A percentile compares a stretch with the other conserved stretches of the same genome.
Evolutionary conservation across 2,329 filamentous ascomycete genomes (phyloP).

Genomic region (Dichotomopilus funicola): DNA sequence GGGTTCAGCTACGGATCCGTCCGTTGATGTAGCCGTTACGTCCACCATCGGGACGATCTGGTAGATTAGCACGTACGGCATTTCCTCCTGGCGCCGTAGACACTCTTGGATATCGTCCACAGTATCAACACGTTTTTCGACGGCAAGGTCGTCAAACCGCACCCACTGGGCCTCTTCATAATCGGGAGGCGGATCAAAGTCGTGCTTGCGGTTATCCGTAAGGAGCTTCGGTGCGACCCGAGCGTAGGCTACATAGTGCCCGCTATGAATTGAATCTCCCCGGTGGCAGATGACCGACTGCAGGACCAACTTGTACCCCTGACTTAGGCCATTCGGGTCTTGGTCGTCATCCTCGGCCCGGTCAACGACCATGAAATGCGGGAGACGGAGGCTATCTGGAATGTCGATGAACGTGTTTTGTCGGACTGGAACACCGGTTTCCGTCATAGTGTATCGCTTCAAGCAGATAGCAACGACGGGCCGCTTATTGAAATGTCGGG

Average conservation of each 20-base stretch:
- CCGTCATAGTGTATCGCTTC: conserved; percentile 77
- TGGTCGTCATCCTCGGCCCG: conserved; percentile 54
- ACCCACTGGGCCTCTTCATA: conserved; percentile 77
- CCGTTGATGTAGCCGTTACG: conserved; percentile 44
- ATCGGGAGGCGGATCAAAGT: conserved; percentile 52
- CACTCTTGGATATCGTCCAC: conserved; percentile 73
- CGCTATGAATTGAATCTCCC: conserved; percentile 76
- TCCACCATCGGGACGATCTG: conserved; percentile 85
- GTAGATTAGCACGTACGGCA: conserved; percentile 91
- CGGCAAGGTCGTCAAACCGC: conserved; percentile 78
- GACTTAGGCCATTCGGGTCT: conserved; percentile 57
- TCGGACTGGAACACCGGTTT: conserved; percentile 60
- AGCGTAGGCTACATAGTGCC: conserved; percentile 85
- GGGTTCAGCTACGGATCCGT: conserved; percentile 43
- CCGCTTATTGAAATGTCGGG: conserved; percentile 76
- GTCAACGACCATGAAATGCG: conserved; percentile 78
- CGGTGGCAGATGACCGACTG: conserved; percentile 92
- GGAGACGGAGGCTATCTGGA: conserved; percentile 70
- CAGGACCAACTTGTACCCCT: conserved; percentile 88
- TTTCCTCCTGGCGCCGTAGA: conserved; percentile 62
- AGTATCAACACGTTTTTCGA: conserved; percentile 61
- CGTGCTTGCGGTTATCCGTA: conserved; percentile 52
- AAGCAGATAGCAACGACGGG: conserved; percentile 89
- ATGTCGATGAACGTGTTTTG: conserved; percentile 87
- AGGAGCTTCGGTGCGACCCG: conserved; percentile 61